Evolutionary conservation across 2,329 filamentous ascomycete species (phyloP).

Genomic region (Penicillium sp.): DNA sequence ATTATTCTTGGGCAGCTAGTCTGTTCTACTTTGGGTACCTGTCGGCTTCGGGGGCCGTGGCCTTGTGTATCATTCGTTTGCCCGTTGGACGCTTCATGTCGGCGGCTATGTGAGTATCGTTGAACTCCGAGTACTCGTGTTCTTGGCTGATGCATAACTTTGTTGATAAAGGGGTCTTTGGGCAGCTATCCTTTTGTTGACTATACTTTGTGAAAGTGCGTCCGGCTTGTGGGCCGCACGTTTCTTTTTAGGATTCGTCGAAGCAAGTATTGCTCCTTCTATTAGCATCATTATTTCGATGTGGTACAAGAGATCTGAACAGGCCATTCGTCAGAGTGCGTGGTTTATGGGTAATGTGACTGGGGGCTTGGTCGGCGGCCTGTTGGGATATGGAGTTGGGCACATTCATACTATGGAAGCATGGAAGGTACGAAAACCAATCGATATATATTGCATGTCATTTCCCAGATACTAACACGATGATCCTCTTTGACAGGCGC

Average conservation of each 20-base stretch:
- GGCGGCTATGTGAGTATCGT: too few relatives aligned
- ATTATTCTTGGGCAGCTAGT: constrained; percentile 5
- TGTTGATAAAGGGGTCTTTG: too few relatives aligned
- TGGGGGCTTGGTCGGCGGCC: not conserved
- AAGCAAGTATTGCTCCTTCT: constrained; percentile 17
- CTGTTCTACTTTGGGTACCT: not conserved
- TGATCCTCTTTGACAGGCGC: too few relatives aligned
- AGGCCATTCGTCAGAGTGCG: constrained; percentile 60
- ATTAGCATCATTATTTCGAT: constrained; percentile 35
- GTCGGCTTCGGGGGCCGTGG: too few relatives aligned
- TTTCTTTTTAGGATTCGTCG: constrained; percentile 20
- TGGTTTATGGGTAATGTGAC: constrained; percentile 58
- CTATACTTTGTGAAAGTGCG: not conserved
- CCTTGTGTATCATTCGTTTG: too few relatives aligned
- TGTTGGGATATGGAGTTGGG: not conserved
- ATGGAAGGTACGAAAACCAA: too few relatives aligned
- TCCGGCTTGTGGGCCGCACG: not conserved
- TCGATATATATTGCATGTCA: too few relatives aligned
- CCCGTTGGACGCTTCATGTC: too few relatives aligned
- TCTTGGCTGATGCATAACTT: not conserved
- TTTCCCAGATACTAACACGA: too few relatives aligned
- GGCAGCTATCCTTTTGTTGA: too few relatives aligned
- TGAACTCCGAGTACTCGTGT: constrained; percentile 6
- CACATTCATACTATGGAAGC: too few relatives aligned
- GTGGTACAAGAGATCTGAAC: constrained; percentile 50